Percentiles rank a stretch among this genome's conserved stretches.
Conservation (phyloP, 768 basidiomycete genomes). For the Agrocybe chaxingu region DNA sequence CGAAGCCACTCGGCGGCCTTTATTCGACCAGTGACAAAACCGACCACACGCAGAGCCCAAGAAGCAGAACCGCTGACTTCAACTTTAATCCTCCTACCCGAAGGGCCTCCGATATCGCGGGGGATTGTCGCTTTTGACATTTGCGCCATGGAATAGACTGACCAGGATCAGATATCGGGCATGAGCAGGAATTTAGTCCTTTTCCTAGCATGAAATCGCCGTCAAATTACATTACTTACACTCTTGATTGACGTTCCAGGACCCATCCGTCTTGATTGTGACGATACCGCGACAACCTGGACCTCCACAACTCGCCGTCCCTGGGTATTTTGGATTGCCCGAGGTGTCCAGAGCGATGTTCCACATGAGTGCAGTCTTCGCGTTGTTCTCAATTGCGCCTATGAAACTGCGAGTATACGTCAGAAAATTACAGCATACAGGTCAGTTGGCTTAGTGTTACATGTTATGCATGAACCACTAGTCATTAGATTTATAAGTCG, state of each 20-base stretch:
- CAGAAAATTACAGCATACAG: neutral
- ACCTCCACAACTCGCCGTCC: conserved; percentile 54
- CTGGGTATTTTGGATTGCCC: conserved; percentile 59
- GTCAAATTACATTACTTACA: conserved; percentile 36
- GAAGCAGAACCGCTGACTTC: conserved; percentile 48
- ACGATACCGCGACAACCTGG: conserved; percentile 63
- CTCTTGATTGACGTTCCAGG: conserved; percentile 67
- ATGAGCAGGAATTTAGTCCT: neutral
- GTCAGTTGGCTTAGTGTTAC: conserved; percentile 27
- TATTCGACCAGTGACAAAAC: conserved; percentile 56
- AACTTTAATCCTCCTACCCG: conserved; percentile 60
- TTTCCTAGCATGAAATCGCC: no score
- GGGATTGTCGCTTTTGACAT: conserved; percentile 70
- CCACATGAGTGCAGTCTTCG: conserved; percentile 61
- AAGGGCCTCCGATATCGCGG: conserved; percentile 61
- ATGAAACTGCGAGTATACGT: conserved; percentile 14
- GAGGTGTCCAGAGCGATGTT: conserved; percentile 60
- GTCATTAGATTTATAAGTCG: neutral
- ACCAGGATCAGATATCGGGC: neutral
- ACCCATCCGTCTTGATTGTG: conserved; percentile 57
- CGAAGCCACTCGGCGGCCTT: conserved; percentile 56
- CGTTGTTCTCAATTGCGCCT: conserved; percentile 33
- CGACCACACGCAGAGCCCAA: conserved; percentile 58
- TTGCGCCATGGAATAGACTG: conserved; percentile 68
- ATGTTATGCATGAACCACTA: conserved; percentile 68